Conservation (phyloP, 1,284 basidiomycete genomes). For the Irpex sp. region DNA sequence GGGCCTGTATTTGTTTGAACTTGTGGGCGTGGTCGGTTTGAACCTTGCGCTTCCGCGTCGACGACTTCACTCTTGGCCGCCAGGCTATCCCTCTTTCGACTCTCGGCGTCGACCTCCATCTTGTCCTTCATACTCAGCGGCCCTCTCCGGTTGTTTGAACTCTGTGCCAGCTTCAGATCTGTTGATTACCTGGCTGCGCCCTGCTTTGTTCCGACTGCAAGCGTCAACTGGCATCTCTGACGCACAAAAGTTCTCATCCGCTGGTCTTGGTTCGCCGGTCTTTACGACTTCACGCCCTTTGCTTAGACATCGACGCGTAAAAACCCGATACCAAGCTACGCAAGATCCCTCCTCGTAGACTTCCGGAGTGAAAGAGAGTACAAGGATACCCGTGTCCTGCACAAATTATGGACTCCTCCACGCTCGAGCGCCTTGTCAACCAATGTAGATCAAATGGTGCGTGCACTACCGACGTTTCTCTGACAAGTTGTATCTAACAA, state of each 20-base stretch:
- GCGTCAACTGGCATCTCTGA: neutral
- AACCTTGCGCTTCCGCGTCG: neutral
- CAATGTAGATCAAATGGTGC: constrained; percentile 71
- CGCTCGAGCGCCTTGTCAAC: constrained; percentile 57
- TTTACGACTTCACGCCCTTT: neutral
- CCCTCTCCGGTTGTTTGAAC: neutral
- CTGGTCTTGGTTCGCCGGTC: neutral
- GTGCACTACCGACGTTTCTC: constrained; percentile 16
- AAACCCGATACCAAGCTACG: neutral
- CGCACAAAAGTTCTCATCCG: neutral
- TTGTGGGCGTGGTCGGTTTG: constrained; percentile 7
- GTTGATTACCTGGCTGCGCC: neutral
- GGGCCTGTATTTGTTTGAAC: constrained; percentile 5
- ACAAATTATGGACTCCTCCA: constrained; percentile 38
- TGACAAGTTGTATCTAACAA: neutral
- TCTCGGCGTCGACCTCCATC: neutral
- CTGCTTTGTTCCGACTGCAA: neutral
- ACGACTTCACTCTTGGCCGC: neutral
- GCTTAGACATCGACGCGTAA: neutral
- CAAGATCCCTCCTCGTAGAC: neutral
- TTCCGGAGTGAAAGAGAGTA: neutral
- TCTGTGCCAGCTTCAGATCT: neutral
- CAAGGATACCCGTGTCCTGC: constrained; percentile 4
- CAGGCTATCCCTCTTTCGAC: neutral
- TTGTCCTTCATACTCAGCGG: neutral